A percentile compares a stretch with the other conserved stretches of the same genome.
These are phyloP conservation scores for Penicillium sclerotigenum DNA, from an alignment of 2,329 filamentous ascomycete genomes.

Conservation along the genomic window DNA sequence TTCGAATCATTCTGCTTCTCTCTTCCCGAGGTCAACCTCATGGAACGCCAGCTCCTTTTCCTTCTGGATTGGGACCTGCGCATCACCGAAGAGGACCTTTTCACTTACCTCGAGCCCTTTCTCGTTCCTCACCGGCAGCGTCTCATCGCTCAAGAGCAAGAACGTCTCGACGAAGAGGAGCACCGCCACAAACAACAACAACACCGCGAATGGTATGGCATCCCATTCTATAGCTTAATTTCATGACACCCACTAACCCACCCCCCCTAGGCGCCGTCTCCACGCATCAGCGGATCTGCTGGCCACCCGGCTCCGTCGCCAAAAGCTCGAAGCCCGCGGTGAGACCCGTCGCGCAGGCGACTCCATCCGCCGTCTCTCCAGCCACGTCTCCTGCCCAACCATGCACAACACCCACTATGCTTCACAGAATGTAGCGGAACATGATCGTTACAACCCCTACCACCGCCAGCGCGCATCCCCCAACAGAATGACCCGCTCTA, in stretches of 20 bases:
- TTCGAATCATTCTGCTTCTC: slow-evolving; percentile 84
- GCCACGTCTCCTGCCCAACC: slow-evolving; percentile 29
- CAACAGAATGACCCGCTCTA: slow-evolving; percentile 36
- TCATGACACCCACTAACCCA: neutral
- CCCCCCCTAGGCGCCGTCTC: slow-evolving; percentile 27
- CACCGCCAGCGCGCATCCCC: slow-evolving; percentile 36
- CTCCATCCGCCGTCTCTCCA: slow-evolving; percentile 29
- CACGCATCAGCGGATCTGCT: slow-evolving; percentile 37
- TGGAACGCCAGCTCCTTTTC: slow-evolving; percentile 98
- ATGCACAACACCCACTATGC: slow-evolving; percentile 33
- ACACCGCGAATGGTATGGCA: slow-evolving; percentile 34
- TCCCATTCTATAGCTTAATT: neutral
- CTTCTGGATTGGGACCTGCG: slow-evolving; percentile 91
- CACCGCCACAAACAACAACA: slow-evolving; percentile 27
- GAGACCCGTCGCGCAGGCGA: slow-evolving; percentile 23
- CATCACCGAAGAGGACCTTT: slow-evolving; percentile 80
- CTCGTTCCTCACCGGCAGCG: slow-evolving; percentile 74
- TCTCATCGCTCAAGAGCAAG: slow-evolving; percentile 54
- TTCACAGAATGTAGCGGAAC: slow-evolving; percentile 30
- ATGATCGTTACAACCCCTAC: slow-evolving; percentile 39
- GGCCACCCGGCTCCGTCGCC: slow-evolving; percentile 36
- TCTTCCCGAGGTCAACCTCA: slow-evolving; percentile 93
- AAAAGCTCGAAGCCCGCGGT: slow-evolving; percentile 34
- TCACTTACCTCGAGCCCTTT: slow-evolving; percentile 82
- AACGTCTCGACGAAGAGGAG: slow-evolving; percentile 43